Evolutionary conservation across 2,329 filamentous ascomycete species (phyloP), one percentile per base, ranked within the genome.

Genomic region (Talaromyces sp.): DNA sequence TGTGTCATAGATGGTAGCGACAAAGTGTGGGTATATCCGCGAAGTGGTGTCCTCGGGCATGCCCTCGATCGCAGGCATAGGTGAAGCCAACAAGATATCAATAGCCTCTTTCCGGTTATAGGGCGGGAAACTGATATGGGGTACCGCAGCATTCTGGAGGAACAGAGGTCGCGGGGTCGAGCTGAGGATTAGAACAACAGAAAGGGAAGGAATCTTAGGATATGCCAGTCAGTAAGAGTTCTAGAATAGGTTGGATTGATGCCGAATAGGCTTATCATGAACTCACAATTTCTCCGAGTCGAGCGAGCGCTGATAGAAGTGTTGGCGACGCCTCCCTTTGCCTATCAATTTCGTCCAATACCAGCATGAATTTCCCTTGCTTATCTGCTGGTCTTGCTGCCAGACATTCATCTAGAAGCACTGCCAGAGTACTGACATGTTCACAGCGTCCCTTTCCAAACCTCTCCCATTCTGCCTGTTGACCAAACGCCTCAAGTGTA

Each of bases 291-390:
- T 97, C 91, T 13, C 89, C 88, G 17, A 99, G 72, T 55, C 92
- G 83, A 19, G 89, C 90, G 56, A 99, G 75, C 11, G 90, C 91
- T 29, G 92, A 86, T 4, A 96, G 75, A 13, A 97, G 75, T 1
- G 90, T 96, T 2, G 85, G 81, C 5, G 89, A 85, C 5, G 88
- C 85, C 66, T 97, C 93, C 65, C 88, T 82, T 70, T 96, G 89
- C 57, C 82, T 83, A 70, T 97, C 93, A 52, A 97, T 87, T 10
- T 86, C 90, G 76, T 97, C 94, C 57, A 97, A 82, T 10, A 97
- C 89, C 52, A 97, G 73, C 8, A 93, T 86, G 63, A 96, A 91
- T 58, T 87, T 85, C 59, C 77, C 78, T 33, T 54, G 54, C 47
- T 60, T 50, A 20, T 67, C 63, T 17, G 61, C 35, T 72, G 59